Evolutionary conservation across 2,329 filamentous ascomycete species (phyloP), one percentile per base, ranked within the genome.

Genomic region (Metarhizium humberi): DNA sequence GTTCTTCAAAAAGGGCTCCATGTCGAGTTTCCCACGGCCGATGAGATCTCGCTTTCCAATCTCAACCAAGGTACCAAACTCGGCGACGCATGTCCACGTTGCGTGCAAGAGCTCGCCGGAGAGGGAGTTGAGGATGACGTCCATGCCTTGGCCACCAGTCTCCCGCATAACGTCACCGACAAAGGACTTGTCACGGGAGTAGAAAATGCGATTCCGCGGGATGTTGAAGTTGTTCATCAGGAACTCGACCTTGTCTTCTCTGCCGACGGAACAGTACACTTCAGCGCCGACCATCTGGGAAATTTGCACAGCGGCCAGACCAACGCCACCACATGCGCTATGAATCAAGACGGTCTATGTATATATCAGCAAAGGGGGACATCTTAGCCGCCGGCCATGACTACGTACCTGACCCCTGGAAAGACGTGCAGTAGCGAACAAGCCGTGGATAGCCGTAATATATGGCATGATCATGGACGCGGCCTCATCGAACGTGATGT

Each of bases 21-120:
- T 74, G 2, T 71, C 69, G 1, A 79, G 65, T 3, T 65, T 62
- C 3, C 66, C 70, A n/a, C 70, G 69, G 1, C 68, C 67, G 8
- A 67, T 59, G 5, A 74, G 62, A 50, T 76, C 73, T 3, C 67
- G 62, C 56, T 71, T 71, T 4, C 72, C 72, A 25, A 76, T 69
- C 50, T 77, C 74, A 0, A 76, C 55, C 59, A 77, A 69, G 2
- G 61, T 65, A 1, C 72, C 75, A 49, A 69, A 71, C 8, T 65
- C 62, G 1, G 74, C 71, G 6, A 78, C 61, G 51, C 71, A 74
- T 2, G 65, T 56, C 71, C 70, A 76, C 0, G 72, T 68, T 5
- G 68, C 65, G 29, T 68, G 68, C 0, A 75, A 58, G 0, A 68
- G 57, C 25, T 73, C 69, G 2, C 72, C 70, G 0, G 68, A 63